Evolutionary conservation across 23 red algal genomes (phyloP).

Genomic region (Gracilaria caudata): DNA sequence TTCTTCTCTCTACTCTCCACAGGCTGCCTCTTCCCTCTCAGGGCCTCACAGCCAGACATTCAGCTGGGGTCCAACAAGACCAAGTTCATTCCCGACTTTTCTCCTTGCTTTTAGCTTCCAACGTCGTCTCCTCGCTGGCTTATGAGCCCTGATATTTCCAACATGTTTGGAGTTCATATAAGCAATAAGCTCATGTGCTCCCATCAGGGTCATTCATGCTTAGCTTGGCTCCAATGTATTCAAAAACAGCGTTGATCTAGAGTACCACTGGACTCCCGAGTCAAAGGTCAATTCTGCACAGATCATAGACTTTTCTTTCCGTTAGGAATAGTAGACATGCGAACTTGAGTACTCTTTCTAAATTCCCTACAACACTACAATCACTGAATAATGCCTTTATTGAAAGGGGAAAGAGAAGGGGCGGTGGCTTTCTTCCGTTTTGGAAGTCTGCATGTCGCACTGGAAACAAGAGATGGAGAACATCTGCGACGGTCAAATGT

Average conservation of each 20-base stretch:
- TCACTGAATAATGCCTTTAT: background rate
- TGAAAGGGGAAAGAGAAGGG: background rate
- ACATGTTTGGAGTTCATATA: background rate
- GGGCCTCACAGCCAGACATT: background rate
- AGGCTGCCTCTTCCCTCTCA: background rate
- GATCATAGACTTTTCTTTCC: background rate
- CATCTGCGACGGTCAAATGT: background rate
- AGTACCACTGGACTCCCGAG: conserved; percentile 13
- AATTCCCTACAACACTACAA: background rate
- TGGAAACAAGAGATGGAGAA: background rate
- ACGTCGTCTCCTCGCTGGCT: background rate
- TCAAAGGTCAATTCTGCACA: conserved; percentile 5
- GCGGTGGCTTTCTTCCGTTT: background rate
- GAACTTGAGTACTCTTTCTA: background rate
- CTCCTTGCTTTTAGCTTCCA: background rate
- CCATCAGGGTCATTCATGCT: background rate
- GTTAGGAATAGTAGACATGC: background rate
- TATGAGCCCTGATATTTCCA: background rate
- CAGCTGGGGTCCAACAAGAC: background rate
- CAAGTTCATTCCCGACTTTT: background rate
- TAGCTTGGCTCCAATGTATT: too few species aligned
- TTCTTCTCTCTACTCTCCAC: conserved; percentile 4
- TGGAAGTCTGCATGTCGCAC: background rate
- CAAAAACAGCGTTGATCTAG: background rate
- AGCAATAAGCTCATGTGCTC: background rate